These are phyloP conservation scores for Serendipita vermifera DNA, from an alignment of 768 basidiomycete genomes.

Conservation along the genomic window DNA sequence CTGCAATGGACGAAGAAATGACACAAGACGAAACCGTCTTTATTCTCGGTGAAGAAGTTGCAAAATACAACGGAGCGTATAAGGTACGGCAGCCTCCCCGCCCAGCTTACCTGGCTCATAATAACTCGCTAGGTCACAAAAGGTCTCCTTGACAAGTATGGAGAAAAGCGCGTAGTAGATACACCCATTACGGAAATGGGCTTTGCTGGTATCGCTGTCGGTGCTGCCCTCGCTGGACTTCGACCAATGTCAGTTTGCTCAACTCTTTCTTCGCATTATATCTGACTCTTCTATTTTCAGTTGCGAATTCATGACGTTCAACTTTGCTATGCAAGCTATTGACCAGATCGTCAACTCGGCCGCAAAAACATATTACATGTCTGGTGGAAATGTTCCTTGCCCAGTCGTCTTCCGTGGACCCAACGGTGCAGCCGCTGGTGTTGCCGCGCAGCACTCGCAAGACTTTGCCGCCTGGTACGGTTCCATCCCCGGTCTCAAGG, in stretches of 20 bases:
- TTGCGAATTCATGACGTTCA: constrained; percentile 99
- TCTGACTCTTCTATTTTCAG: constrained; percentile 27
- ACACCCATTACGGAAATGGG: constrained; percentile 98
- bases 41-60: constrained; percentile 94
- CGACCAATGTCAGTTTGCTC: constrained; percentile 60
- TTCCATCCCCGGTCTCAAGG: constrained; percentile 88
- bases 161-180: constrained; percentile 95
- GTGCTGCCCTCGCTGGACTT: constrained; percentile 87
- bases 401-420: constrained; percentile 99
- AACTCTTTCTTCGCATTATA: neutral
- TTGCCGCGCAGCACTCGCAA: constrained; percentile 93
- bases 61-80: constrained; percentile 95
- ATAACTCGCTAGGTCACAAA: constrained; percentile 67
- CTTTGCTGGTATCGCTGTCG: constrained; percentile 92
- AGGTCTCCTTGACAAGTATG: constrained; percentile 97
- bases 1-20: constrained; percentile 99
- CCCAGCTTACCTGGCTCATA: constrained; percentile 8
- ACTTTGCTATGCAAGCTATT: constrained; percentile 99
- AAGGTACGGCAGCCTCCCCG: constrained; percentile 40
- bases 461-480: constrained; percentile 96
- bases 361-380: constrained; percentile 99
- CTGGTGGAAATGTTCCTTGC: constrained; percentile 95
- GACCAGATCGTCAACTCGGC: constrained; percentile 99
- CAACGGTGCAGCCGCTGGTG: constrained; percentile 95
- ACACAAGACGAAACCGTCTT: constrained; percentile 88